Evolutionary conservation across 2,329 filamentous ascomycete species (phyloP), one percentile per base, ranked within the genome.

Genomic region (Botrytis cinerea): DNA sequence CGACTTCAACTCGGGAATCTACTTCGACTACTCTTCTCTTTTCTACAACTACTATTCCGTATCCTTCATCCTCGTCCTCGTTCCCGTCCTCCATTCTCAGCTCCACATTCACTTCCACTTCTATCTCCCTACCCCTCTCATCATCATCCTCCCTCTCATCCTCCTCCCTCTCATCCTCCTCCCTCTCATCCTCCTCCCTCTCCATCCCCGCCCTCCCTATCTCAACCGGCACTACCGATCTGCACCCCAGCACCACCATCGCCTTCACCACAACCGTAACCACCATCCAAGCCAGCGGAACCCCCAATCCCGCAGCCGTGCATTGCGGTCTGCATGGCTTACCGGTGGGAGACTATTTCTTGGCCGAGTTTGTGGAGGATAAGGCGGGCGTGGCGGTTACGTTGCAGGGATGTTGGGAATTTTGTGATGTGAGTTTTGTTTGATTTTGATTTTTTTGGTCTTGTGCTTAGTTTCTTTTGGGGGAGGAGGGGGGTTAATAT

Each of bases 281-380:
- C 20, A 78, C 77, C 22, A 74, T 76, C 71, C 75, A 79, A 40
- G 76, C 78, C 0, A 80, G 80, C 10, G 83, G 82, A 4, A 77
- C 77, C 22, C 82, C 83, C 2, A 76, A 75, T 54, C 75, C 78
- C 1, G 73, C 73, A 6, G 77, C 77, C 32, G 72, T 78, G 1
- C 83, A 84, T 76, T 85, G 83, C 74, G 83, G 83, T 63, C 79
- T 85, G 14, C 81, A 82, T 38, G 83, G 83, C 32, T 67, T 78
- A 72, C 78, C 82, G 1, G 77, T 79, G 2, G 82, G 82, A 14
- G 79, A 79, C 72, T 84, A 80, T 74, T 83, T 84, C 74, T 75
- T 85, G 3, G 83, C 81, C 18, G 80, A 82, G 75, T 85, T 82
- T 74, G 79, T 80, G 62, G 72, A 84, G 76, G 80, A 84, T 73